Conservation (phyloP, 345 rosid genomes). For the Pistacia vera region DNA sequence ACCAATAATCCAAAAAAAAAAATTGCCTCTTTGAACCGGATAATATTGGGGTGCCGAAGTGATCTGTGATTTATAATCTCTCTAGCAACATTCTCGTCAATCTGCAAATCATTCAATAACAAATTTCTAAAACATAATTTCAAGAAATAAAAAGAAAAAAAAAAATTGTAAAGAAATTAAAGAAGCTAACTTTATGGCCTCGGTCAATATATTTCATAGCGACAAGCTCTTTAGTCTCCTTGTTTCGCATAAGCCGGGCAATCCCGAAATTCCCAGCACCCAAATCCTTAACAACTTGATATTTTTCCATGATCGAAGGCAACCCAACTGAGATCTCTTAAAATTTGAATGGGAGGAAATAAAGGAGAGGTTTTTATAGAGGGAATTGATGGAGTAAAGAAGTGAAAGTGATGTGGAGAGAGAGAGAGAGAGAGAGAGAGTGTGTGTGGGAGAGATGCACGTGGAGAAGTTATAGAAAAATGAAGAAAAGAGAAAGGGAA, state of each 20-base stretch:
- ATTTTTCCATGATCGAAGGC: conserved; percentile 61
- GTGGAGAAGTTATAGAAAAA: no score
- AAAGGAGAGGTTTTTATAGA: no score
- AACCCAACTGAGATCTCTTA: not conserved
- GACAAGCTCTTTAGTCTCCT: conserved; percentile 78
- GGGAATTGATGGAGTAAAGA: not conserved
- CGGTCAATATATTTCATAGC: conserved; percentile 95
- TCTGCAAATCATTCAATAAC: conserved; percentile 39
- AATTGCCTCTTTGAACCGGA: conserved; percentile 84
- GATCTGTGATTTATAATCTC: not conserved
- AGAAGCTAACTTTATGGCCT: conserved; percentile 68
- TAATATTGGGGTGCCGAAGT: conserved; percentile 32
- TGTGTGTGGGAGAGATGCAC: not conserved
- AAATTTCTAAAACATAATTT: not conserved
- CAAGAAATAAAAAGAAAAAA: not conserved
- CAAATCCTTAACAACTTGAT: conserved; percentile 78
- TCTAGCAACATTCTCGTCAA: conserved; percentile 83
- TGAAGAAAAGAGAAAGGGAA: no score
- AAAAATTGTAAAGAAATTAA: not conserved
- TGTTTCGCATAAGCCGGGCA: conserved; percentile 78
- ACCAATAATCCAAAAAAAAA: not conserved
- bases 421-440: not conserved
- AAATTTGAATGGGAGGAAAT: no score
- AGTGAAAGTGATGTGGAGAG: conserved; percentile 3
- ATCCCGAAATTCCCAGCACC: conserved; percentile 94